These are phyloP conservation scores for Beauveria medogensis DNA, from an alignment of 2,329 filamentous ascomycete genomes.

Conservation along the genomic window DNA sequence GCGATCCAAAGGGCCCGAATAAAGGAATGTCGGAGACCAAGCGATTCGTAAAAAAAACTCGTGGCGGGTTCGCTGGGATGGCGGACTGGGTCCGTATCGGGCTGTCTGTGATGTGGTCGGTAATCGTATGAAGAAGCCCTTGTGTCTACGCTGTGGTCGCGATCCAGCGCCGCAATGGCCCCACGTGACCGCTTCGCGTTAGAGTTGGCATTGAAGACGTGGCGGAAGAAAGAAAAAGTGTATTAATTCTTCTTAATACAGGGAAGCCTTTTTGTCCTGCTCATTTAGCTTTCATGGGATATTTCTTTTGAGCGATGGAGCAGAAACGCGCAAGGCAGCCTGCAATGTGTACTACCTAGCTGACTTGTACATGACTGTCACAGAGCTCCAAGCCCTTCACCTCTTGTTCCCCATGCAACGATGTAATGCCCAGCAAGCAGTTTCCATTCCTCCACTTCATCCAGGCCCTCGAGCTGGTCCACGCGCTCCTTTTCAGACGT, in stretches of 20 bases:
- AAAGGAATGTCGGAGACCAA: background rate
- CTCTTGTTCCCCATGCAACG: constrained; percentile 79
- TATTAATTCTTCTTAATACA: background rate
- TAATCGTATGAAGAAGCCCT: background rate
- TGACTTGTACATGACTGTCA: background rate
- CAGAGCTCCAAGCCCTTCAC: constrained; percentile 28
- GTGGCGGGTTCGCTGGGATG: background rate
- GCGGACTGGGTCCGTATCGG: background rate
- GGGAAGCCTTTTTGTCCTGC: too few relatives aligned
- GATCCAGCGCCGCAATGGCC: background rate
- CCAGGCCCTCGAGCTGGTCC: constrained; percentile 73
- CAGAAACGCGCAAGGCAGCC: too few relatives aligned
- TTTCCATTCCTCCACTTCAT: constrained; percentile 93
- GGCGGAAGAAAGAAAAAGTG: background rate
- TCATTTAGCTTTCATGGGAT: background rate
- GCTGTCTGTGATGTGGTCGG: background rate
- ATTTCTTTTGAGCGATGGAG: background rate
- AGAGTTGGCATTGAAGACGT: background rate
- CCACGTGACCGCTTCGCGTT: background rate
- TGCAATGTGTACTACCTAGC: background rate
- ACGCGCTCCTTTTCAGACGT: constrained; percentile 69
- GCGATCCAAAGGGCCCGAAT: too few relatives aligned
- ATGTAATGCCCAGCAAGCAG: constrained; percentile 84
- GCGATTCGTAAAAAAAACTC: background rate
- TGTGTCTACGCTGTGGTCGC: background rate